Evolutionary conservation across 768 basidiomycete species (phyloP), one percentile per base, ranked within the genome.

Genomic region (Stropharia rugosoannulata): DNA sequence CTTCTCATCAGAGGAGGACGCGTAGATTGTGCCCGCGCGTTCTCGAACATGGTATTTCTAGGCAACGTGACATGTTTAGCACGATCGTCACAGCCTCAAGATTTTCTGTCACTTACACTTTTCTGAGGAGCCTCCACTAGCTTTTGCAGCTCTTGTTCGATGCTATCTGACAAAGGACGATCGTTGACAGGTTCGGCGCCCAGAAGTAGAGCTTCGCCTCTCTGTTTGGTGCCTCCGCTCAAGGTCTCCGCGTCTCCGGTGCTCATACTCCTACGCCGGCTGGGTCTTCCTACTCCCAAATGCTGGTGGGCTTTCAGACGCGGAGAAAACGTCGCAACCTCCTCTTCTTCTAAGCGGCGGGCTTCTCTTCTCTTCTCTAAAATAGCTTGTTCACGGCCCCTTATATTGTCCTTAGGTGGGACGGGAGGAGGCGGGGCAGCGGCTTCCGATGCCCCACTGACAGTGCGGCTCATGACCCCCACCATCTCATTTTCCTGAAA

Each of bases 21-120:
- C 93, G 62, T 90, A 91, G 37, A 96, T 92, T 13, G 84, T 88
- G 16, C 75, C 78, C 62, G 85, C 83, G 35, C 80, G 88, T 68
- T 95, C 87, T 25, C 87, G 84, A 43, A 98, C 78, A 32, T 85
- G 87, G 68, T 98, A 98, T 66, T 82, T 87, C 79, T 91, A 73
- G 66, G 71, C 48, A 52, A 22, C 52, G 35, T 29, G 53, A 22
- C 32, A 18, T 55, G 49, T 46, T 22, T 13, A 18, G 49, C 49
- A 9, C 38, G 43, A 44, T 27, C 27, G 25, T 27, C 12, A 38
- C 12, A 47, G 12, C 11, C 22, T 36, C 32, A 36, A 18, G 35
- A 52, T n/a, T 27, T 8, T 52, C 18, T 55, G 46, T 48, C 49
- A 72, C 77, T 62, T 58, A 80, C 81, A 46, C 67, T 77, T 64